phyloP scores from a whole-genome alignment of 2,329 filamentous ascomycete species.

The Acephala macrosclerotiorum region DNA sequence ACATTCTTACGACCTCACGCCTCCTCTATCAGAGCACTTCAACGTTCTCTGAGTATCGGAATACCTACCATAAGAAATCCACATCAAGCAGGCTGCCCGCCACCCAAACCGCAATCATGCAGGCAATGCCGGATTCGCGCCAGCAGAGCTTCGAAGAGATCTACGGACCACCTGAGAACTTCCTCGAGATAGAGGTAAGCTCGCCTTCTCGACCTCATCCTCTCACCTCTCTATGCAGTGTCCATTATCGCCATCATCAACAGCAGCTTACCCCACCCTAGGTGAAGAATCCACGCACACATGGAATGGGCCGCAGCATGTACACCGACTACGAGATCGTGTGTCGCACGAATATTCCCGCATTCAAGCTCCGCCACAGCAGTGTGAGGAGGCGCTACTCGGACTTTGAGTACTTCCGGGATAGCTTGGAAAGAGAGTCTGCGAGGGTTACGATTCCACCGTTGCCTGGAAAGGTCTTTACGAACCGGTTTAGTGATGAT shows the following conservation, averaged over 20 bases:
- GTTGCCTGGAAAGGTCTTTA: slow-evolving; percentile 95
- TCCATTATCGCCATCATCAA: slow-evolving; percentile 11
- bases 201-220: background rate
- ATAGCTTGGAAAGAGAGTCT: slow-evolving; percentile 94
- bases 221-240: slow-evolving; percentile 5
- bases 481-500: slow-evolving; percentile 96
- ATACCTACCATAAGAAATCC: slow-evolving; percentile 5
- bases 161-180: slow-evolving; percentile 98
- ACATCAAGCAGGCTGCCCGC: slow-evolving; percentile 23
- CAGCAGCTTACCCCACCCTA: slow-evolving; percentile 47
- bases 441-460: slow-evolving; percentile 96
- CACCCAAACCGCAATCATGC: slow-evolving; percentile 51
- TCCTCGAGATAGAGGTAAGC: slow-evolving; percentile 93
- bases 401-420: slow-evolving; percentile 98
- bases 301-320: slow-evolving; percentile 94
- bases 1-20: background rate
- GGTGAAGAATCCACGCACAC: slow-evolving; percentile 93
- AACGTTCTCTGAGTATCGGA: background rate
- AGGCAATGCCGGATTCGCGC: slow-evolving; percentile 75
- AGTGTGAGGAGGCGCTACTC: slow-evolving; percentile 93
- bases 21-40: background rate
- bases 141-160: slow-evolving; percentile 99
- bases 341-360: slow-evolving; percentile 97
- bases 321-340: slow-evolving; percentile 99
- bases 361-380: slow-evolving; percentile 93